phyloP scores from a whole-genome alignment of 805 yeast genomes.

The Yarrowia alimentaria region DNA sequence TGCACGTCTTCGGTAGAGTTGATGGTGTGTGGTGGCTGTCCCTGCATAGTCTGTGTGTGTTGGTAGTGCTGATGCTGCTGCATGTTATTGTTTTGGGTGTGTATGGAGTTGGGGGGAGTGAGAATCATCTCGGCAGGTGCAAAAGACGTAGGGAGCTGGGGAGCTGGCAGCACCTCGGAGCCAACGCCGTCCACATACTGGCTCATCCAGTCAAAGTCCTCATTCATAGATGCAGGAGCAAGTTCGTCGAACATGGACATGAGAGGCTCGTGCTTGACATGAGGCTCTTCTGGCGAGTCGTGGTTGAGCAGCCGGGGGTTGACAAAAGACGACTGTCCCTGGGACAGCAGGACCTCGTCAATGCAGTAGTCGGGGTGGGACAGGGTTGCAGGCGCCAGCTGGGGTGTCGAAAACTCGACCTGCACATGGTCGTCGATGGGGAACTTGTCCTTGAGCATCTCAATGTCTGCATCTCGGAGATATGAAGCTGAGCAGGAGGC shows the following conservation, averaged over 20 bases:
- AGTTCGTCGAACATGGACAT: conserved; percentile 5
- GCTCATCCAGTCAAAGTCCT: conserved; percentile 19
- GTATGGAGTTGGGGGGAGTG: conserved; percentile 26
- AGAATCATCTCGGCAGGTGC: conserved; percentile 19
- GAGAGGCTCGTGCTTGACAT: conserved; percentile 9
- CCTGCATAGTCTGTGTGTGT: not conserved
- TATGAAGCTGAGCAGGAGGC: conserved; percentile 64
- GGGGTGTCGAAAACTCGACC: conserved; percentile 82
- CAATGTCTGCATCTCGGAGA: conserved; percentile 49
- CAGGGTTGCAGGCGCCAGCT: conserved; percentile 51
- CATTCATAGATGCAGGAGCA: too few species aligned
- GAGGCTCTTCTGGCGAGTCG: conserved; percentile 3
- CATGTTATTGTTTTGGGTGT: not conserved
- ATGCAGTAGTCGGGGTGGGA: conserved; percentile 33
- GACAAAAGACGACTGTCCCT: conserved; percentile 21
- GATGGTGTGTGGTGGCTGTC: conserved; percentile 1
- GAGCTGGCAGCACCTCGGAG: not conserved
- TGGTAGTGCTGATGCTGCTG: not conserved
- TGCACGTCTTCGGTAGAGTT: conserved; percentile 18
- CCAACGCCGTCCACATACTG: conserved; percentile 1
- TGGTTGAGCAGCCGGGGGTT: conserved; percentile 18
- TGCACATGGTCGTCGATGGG: conserved; percentile 53
- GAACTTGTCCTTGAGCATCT: conserved; percentile 30
- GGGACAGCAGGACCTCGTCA: conserved; percentile 25
- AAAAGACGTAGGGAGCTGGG: not conserved